phyloP scores from a whole-genome alignment of 164 flowering plant genomes.

The Vitis rotundifolia region DNA sequence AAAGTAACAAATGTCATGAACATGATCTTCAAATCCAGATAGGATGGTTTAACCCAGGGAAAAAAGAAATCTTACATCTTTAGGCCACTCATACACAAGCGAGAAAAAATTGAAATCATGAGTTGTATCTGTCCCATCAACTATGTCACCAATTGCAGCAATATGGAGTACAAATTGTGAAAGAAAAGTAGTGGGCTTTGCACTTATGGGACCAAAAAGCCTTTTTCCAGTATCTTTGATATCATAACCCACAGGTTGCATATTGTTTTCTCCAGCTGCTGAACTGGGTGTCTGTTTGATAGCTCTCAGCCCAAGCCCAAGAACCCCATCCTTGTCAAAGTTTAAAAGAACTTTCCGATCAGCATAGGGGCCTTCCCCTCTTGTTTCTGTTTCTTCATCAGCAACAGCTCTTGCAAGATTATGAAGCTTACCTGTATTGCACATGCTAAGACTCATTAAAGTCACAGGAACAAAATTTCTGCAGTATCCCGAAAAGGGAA shows the following conservation, averaged over 20 bases:
- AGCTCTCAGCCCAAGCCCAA: conserved; percentile 84
- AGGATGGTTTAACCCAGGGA: not conserved
- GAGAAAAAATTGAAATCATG: conserved; percentile 99
- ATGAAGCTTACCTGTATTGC: conserved; percentile 85
- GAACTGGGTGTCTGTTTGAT: conserved; percentile 43
- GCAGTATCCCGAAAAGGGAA: not conserved
- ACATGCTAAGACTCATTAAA: conserved; percentile 12
- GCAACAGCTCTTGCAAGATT: conserved; percentile 96
- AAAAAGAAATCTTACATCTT: conserved; percentile 63
- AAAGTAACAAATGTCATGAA: too few relatives aligned
- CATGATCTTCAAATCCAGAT: not conserved
- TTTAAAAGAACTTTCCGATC: conserved; percentile 39
- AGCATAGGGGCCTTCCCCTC: conserved; percentile 52
- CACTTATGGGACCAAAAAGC: conserved; percentile 68
- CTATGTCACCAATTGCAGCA: conserved; percentile 98
- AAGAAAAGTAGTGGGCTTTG: conserved; percentile 82
- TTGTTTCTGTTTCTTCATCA: conserved; percentile 79
- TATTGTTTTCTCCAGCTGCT: conserved; percentile 42
- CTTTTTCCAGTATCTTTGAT: conserved; percentile 74
- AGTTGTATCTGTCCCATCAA: conserved; percentile 96
- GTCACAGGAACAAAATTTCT: not conserved
- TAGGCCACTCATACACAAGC: conserved; percentile 96
- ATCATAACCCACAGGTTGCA: conserved; percentile 52
- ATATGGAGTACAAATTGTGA: conserved; percentile 93
- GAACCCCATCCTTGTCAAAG: conserved; percentile 66